phyloP scores from a whole-genome alignment of 352 stramenopile genomes.

The Blastocystis sp. region DNA sequence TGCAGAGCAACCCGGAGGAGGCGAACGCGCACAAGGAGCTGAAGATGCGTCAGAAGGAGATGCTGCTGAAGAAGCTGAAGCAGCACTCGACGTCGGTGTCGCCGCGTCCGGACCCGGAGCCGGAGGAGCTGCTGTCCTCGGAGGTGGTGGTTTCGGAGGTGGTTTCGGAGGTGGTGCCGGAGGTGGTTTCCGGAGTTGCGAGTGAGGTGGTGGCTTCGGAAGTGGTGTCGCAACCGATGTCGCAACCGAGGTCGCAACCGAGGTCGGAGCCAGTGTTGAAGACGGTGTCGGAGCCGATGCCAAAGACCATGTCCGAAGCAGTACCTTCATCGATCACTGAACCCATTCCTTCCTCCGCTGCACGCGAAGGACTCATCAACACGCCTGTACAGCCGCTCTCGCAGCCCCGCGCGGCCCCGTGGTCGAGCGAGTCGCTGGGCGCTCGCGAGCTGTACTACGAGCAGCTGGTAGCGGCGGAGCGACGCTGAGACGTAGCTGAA shows the following conservation, averaged over 20 bases:
- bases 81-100: not conserved
- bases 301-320: not conserved
- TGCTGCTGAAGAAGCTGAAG: slow-evolving; percentile 47
- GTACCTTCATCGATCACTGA: not conserved
- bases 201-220: not conserved
- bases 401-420: not conserved
- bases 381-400: not conserved
- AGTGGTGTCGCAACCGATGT: not conserved
- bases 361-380: not conserved
- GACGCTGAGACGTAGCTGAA: not conserved
- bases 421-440: not conserved
- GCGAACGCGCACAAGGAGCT: slow-evolving; percentile 4
- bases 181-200: not conserved
- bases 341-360: not conserved
- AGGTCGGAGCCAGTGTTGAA: not conserved
- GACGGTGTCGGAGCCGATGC: not conserved
- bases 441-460: not conserved
- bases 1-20: not conserved
- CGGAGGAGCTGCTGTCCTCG: not conserved
- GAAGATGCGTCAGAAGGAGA: slow-evolving; percentile 41
- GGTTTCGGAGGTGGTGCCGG: not conserved
- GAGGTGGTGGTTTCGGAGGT: no score
- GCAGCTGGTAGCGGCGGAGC: not conserved
- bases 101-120: not conserved
- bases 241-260: not conserved